Evolutionary conservation across 768 basidiomycete species (phyloP).

Genomic region (Lactifluus echinatus): DNA sequence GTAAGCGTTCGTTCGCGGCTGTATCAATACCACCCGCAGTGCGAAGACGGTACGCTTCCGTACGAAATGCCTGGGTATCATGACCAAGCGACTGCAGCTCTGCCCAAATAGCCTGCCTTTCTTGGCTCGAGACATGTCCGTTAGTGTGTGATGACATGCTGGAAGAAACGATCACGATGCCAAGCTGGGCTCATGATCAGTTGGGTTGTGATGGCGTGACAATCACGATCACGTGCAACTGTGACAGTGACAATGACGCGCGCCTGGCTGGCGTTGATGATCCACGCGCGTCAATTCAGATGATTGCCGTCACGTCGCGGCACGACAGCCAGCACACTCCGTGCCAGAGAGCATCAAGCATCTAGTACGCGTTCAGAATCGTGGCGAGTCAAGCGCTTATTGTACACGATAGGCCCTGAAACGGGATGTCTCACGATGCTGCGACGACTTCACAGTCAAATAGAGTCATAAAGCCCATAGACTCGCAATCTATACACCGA

Average conservation of each 20-base stretch:
- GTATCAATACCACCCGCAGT: neutral
- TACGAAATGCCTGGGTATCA: conserved; percentile 7
- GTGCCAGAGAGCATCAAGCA: neutral
- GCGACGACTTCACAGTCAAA: neutral
- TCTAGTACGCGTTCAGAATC: neutral
- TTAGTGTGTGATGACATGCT: neutral
- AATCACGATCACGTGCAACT: conserved; percentile 6
- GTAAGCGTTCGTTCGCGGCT: conserved; percentile 1
- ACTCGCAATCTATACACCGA: conserved; percentile 67
- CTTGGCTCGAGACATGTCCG: neutral
- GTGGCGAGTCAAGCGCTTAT: no score
- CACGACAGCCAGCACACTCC: neutral
- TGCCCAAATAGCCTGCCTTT: neutral
- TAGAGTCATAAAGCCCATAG: conserved; percentile 48
- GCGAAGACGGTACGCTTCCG: conserved; percentile 10
- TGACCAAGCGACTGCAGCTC: conserved; percentile 1
- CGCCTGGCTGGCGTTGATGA: neutral
- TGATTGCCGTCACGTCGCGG: neutral
- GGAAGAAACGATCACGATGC: no score
- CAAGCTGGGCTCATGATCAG: neutral
- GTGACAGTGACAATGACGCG: conserved; percentile 11
- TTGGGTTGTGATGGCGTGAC: neutral
- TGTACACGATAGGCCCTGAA: neutral
- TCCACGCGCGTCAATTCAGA: neutral
- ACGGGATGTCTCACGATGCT: neutral